These are phyloP conservation scores for Blastobotrys americana DNA, from an alignment of 805 yeast genomes.

Conservation along the genomic window DNA sequence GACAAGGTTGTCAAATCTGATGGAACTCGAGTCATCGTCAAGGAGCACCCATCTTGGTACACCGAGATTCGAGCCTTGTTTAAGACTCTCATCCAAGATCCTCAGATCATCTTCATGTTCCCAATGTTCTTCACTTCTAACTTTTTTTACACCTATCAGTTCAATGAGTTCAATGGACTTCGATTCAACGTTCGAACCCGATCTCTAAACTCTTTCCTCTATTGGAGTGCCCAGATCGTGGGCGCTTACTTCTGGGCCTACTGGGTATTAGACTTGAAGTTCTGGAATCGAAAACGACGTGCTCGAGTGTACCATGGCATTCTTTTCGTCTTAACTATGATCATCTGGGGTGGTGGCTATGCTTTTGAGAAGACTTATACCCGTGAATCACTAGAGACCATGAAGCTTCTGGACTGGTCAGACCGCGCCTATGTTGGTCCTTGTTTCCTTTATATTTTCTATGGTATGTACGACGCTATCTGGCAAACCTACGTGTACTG, in stretches of 20 bases:
- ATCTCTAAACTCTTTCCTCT: conserved; percentile 51
- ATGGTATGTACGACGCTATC: conserved; percentile 51
- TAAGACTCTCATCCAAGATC: conserved; percentile 34
- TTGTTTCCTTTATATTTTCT: conserved; percentile 52
- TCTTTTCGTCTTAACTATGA: conserved; percentile 35
- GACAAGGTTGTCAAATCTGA: conserved; percentile 43
- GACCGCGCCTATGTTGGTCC: conserved; percentile 47
- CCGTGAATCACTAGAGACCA: conserved; percentile 18
- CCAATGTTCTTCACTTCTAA: conserved; percentile 60
- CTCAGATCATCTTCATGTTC: conserved; percentile 42
- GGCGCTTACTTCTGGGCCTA: conserved; percentile 37
- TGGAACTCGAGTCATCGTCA: conserved; percentile 41
- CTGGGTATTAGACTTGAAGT: conserved; percentile 36
- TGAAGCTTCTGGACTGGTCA: conserved; percentile 38
- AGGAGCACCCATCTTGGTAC: conserved; percentile 40
- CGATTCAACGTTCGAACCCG: conserved; percentile 53
- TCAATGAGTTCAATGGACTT: conserved; percentile 48
- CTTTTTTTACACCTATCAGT: conserved; percentile 60
- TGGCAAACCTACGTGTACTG: conserved; percentile 52
- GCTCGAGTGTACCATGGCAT: conserved; percentile 41
- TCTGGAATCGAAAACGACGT: conserved; percentile 37
- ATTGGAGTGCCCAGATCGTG: conserved; percentile 53
- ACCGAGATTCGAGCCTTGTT: conserved; percentile 38
- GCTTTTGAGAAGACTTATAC: conserved; percentile 23
- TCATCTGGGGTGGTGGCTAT: conserved; percentile 35